Evolutionary conservation across 2,329 filamentous ascomycete genomes (phyloP), one percentile per base, ranked within the genome.

Genomic region (Pseudogymnoascus sp.): DNA sequence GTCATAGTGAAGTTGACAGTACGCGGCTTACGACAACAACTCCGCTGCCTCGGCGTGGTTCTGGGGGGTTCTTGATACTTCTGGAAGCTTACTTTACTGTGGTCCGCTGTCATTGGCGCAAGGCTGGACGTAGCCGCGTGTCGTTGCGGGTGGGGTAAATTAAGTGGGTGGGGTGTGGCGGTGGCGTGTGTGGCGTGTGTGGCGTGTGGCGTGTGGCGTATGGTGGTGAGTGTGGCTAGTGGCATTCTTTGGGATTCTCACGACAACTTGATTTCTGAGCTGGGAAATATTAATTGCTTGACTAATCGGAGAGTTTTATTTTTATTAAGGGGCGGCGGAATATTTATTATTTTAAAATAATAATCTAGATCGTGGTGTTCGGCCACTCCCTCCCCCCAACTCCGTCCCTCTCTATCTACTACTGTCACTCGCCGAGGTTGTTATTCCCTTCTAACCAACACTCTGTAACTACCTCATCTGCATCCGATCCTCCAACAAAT

Each of bases 41-140:
- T 68, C 67, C 26, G 65, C 66, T 43, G 63, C 50, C n/a, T 65
- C 59, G 10, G 62, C 67, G 38, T 70, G 65, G n/a, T 66, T 61
- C 60, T 28, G n/a, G 50, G 10, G 28, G 16, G 50, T 56, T 56
- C 50, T 33, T 56, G 50, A 56, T 56, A 28, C n/a, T 56, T 56
- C 50, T 56, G 50, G 50, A 56, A 56, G 28, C 28, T 56, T 26
- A 26, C 7, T n/a, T 24, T 14, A n/a, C 19, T 14, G 6, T 11
- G 41, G 6, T 56, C n/a, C 50, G 12, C 26, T 56, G 50, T 56
- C 50, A 56, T 56, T 56, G 50, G 50, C 28, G 50, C 50, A 56
- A 56, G 50, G 50, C 50, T 56, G 50, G 46, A 8, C 24, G 50
- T 33, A 56, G 50, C 50, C 50, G 50, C 50, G 50, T 53, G 46